phyloP scores from a whole-genome alignment of 2,329 filamentous ascomycete species.

The Penicillium sp. region DNA sequence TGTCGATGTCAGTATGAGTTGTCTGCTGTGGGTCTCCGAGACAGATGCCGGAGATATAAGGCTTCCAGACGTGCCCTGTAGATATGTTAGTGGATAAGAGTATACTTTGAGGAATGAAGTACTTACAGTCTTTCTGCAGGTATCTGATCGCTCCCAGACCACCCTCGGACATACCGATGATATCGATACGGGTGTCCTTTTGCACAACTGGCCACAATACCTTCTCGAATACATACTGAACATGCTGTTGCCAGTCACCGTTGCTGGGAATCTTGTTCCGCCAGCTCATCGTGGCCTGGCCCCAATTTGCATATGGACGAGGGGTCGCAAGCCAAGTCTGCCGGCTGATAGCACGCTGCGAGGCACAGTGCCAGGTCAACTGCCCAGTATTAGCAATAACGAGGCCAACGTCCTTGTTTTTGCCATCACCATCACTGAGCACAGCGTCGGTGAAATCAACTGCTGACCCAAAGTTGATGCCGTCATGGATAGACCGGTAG shows the following conservation, averaged over 20 bases:
- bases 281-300: slow-evolving; percentile 50
- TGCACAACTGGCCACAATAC: slow-evolving; percentile 52
- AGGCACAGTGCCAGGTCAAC: slow-evolving; percentile 71
- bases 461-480: slow-evolving; percentile 69
- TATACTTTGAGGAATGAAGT: background rate
- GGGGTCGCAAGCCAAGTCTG: slow-evolving; percentile 60
- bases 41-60: slow-evolving; percentile 41
- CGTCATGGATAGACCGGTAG: slow-evolving; percentile 64
- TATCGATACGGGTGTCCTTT: slow-evolving; percentile 59
- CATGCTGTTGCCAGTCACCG: slow-evolving; percentile 58
- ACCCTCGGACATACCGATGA: slow-evolving; percentile 71
- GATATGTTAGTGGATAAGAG: background rate
- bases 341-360: slow-evolving; percentile 60
- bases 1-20: slow-evolving; percentile 26
- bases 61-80: slow-evolving; percentile 41
- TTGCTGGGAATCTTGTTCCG: slow-evolving; percentile 67
- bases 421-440: slow-evolving; percentile 20
- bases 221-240: slow-evolving; percentile 65
- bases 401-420: slow-evolving; percentile 45
- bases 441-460: slow-evolving; percentile 61
- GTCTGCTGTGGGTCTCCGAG: slow-evolving; percentile 41
- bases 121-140: slow-evolving; percentile 58
- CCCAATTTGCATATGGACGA: slow-evolving; percentile 63
- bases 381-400: slow-evolving; percentile 78
- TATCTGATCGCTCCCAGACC: slow-evolving; percentile 60